phyloP scores from a whole-genome alignment of 1,284 basidiomycete species.

The Heliocybe sulcata region DNA sequence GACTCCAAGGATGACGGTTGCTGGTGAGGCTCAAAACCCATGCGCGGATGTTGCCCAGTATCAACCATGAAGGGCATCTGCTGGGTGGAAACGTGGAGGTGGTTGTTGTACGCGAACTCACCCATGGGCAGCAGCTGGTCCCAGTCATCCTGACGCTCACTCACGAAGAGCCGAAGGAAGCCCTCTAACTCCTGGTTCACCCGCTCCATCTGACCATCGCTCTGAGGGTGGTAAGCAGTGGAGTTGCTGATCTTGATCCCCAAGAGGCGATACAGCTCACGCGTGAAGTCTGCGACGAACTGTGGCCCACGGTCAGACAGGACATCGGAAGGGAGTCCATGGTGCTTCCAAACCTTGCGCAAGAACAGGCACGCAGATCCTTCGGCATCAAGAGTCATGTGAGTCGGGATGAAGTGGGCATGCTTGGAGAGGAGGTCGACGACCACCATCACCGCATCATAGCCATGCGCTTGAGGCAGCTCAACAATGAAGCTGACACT shows the following conservation, averaged over 20 bases:
- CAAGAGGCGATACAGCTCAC: not conserved
- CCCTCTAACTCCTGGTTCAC: constrained; percentile 33
- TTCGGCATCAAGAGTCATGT: constrained; percentile 9
- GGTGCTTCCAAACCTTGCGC: constrained; percentile 9
- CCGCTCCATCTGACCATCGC: constrained; percentile 35
- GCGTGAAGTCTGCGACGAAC: constrained; percentile 12
- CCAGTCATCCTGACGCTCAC: constrained; percentile 33
- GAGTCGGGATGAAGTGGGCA: constrained; percentile 11
- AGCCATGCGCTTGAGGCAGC: constrained; percentile 5
- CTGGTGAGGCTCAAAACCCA: too few relatives aligned
- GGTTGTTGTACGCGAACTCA: constrained; percentile 33
- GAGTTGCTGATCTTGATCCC: constrained; percentile 4
- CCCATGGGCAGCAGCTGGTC: constrained; percentile 22
- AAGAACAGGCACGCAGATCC: constrained; percentile 9
- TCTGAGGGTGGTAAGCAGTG: constrained; percentile 28
- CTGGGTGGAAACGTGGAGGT: too few relatives aligned
- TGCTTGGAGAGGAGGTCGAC: constrained; percentile 12
- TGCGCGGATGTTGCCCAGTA: too few relatives aligned
- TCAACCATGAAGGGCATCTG: too few relatives aligned
- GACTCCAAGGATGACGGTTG: too few relatives aligned
- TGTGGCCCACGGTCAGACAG: constrained; percentile 17
- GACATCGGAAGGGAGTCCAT: constrained; percentile 15
- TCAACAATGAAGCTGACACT: constrained; percentile 12
- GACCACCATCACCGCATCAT: constrained; percentile 15
- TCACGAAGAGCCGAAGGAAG: constrained; percentile 23